Evolutionary conservation across 495 filamentous ascomycete genomes (phyloP), one percentile per base, ranked within the genome.

Genomic region (Penicillium arizonense): DNA sequence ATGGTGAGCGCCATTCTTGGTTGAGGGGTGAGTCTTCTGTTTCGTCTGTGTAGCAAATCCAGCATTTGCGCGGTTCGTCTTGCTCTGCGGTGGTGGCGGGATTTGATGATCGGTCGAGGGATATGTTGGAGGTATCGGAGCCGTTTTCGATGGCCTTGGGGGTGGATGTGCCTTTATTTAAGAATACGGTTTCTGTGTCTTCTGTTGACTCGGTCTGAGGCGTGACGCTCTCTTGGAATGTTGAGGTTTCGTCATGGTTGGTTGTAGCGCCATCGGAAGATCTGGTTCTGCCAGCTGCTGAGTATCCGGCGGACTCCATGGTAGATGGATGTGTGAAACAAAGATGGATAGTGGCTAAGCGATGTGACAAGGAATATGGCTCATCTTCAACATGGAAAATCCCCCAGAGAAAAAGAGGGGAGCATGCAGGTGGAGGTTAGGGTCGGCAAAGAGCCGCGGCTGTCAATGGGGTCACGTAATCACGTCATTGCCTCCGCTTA

Each of bases 1-100:
- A 98, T 7, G 94, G 90, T 18, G 82, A 87, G 14, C 88, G 84
- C 91, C 93, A 97, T 62, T 86, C 78, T n/a, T 76, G 66, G 20
- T 83, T 83, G 4, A 82, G 75, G 35, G 80, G 76, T 32, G 75
- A 77, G 48, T 90, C 87, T 56, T 96, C 90, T 20, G 85, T 91
- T 55, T 91, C 85, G 56, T 93, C 89, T 47, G 80, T 80, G 61
- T 94, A 89, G 73, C 94, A 98, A 61, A 98, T 92, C 87, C 90
- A 97, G 70, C 94, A 98, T 70, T 85, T 86, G 32, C 83, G 84
- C 23, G 86, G 77, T 44, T 81, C 78, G 3, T 74, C 63, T 12
- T 63, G 56, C 20, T 58, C 45, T 9, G 37, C 49, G 13, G 56
- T 20, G 30, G 59, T 55, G 18, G 57, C 20, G 21, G 50, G 33